Base-by-base conservation (phyloP, 108 stramenopile genomes). In the Seminavis robusta region DNA sequence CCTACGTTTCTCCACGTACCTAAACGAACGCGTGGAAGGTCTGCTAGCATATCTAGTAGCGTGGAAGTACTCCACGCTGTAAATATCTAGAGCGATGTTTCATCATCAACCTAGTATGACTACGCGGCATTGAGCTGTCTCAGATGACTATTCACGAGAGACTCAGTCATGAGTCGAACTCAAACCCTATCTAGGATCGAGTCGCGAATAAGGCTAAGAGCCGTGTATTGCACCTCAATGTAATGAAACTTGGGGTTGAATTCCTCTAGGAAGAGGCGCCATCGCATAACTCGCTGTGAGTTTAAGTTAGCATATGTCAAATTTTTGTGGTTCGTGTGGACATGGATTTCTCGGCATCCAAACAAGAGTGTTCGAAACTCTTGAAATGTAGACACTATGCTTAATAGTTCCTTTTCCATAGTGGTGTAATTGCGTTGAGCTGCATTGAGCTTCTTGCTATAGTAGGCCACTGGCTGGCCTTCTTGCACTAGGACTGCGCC, bases 241-340 rank as follows among this genome's bases (percentile, higher is more conserved):
- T 74, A 58, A 0, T 34, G 28, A 0, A 76, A 65, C 30, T 55
- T 53, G 11, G 64, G 65, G 3, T 53, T 47, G 56, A 60, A 69
- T 21, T 71, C 72, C 44, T 76, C 75, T 11, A 81, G 20, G 21
- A 66, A 43, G 24, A 77, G 44, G 33, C 68, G 51, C 80, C 80
- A 81, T 15, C 73, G 28, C 25, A 67, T 28, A 0, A 74, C 69
- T 11, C 73, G 45, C 13, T 63, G 41, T 19, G 64, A 57, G 7
- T 60, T n/a, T n/a, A n/a, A n/a, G n/a, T n/a, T 55, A n/a, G n/a
- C n/a, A n/a, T n/a, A n/a, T n/a, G 47, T 56, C 2, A 63, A 46
- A 38, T 70, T 70, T 8, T 25, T 46, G 45, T 40, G 39, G 31
- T 74, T 62, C 13, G 61, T 70, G 33, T 45, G 37, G 3, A 59